These are phyloP conservation scores for Acacia concinna DNA, from an alignment of 331 rosid species.

Conservation along the genomic window DNA sequence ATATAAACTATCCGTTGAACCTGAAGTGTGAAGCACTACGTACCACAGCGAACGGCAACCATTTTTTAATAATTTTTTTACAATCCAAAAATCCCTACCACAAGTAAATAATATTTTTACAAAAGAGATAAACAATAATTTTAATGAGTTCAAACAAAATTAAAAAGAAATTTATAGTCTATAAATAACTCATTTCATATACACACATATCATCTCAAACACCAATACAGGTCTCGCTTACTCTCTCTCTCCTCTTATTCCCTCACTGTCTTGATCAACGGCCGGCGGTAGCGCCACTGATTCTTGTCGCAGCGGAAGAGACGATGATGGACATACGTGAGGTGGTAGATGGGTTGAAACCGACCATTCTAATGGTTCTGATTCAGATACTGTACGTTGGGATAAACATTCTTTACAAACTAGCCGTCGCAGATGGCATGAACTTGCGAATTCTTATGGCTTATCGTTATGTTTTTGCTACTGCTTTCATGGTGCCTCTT, in stretches of 20 bases:
- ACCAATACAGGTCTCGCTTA: neutral
- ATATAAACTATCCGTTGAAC: neutral
- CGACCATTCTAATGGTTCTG: constrained; percentile 49
- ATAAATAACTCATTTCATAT: neutral
- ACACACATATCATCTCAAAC: neutral
- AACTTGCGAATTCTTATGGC: constrained; percentile 52
- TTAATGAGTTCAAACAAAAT: too few species aligned
- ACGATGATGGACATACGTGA: neutral
- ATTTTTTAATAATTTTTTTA: neutral
- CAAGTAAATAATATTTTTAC: neutral
- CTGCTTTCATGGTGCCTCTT: constrained; percentile 60
- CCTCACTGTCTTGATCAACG: neutral
- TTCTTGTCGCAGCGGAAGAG: too few species aligned
- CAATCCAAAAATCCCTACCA: neutral
- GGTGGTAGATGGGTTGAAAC: constrained; percentile 39
- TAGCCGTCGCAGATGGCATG: constrained; percentile 71
- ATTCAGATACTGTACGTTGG: constrained; percentile 48
- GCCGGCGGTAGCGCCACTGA: neutral
- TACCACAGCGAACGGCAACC: neutral
- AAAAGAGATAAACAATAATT: too few species aligned
- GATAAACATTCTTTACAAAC: constrained; percentile 61
- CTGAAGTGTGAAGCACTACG: neutral
- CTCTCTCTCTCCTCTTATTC: neutral
- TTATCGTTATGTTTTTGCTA: constrained; percentile 59
- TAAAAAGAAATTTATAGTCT: neutral